Conservation (phyloP, 345 rosid genomes). For the Eucalyptus erythrocorys region DNA sequence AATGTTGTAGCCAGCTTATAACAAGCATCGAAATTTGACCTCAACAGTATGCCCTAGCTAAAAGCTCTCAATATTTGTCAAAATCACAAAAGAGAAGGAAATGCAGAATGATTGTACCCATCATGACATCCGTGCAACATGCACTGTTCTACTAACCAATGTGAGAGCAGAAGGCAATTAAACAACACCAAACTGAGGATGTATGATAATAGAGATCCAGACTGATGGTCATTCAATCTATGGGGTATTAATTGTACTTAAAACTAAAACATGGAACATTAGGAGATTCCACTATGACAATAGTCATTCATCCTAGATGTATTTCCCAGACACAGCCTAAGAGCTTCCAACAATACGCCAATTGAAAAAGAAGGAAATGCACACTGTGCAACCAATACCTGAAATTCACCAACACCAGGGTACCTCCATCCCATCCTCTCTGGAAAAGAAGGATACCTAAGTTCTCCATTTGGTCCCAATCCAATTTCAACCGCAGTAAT, state of each 20-base stretch:
- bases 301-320: background rate
- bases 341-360: background rate
- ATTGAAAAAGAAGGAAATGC: background rate
- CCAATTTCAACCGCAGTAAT: slow-evolving; percentile 80
- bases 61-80: background rate
- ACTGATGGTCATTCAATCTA: background rate
- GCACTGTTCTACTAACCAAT: background rate
- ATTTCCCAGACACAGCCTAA: background rate
- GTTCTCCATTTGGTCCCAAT: slow-evolving; percentile 85
- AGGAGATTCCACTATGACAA: background rate
- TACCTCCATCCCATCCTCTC: slow-evolving; percentile 91
- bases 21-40: background rate
- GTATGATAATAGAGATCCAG: background rate
- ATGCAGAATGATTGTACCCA: background rate
- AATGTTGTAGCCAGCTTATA: background rate
- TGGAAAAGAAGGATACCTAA: slow-evolving; percentile 77
- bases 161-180: background rate
- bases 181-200: background rate
- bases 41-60: background rate
- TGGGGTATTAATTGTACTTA: background rate
- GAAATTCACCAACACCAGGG: slow-evolving; percentile 98
- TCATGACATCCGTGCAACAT: background rate
- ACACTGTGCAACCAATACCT: slow-evolving; percentile 46
- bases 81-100: background rate
- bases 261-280: background rate